Conservation (phyloP, 2,329 filamentous ascomycete genomes). For the Aulographum hederae region DNA sequence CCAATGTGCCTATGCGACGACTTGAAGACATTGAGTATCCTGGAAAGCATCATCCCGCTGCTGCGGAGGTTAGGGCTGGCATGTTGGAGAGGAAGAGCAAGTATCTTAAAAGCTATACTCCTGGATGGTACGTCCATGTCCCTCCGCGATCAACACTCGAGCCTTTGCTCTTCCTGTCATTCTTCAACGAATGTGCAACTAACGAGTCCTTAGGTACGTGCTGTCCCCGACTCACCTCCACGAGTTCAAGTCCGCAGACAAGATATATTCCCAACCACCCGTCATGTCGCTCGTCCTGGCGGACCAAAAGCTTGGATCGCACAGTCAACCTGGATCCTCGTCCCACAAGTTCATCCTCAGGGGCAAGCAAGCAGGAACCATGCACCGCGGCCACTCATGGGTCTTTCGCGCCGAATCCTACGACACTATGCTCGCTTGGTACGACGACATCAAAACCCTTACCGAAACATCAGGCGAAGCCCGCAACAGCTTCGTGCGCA, state of each 20-base stretch:
- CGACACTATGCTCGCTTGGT: conserved; percentile 96
- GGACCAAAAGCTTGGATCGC: conserved; percentile 88
- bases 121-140: conserved; percentile 57
- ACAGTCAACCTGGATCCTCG: conserved; percentile 62
- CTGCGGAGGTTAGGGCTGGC: conserved; percentile 70
- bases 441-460: conserved; percentile 75
- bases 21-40: conserved; percentile 78
- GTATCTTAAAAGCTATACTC: conserved; percentile 92
- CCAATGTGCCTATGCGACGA: conserved; percentile 57
- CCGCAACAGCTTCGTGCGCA: conserved; percentile 69
- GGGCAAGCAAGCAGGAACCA: conserved; percentile 76
- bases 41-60: conserved; percentile 70
- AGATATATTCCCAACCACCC: conserved; percentile 60
- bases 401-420: conserved; percentile 51
- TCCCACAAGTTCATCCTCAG: conserved; percentile 98
- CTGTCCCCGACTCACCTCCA: conserved; percentile 91
- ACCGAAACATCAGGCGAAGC: conserved; percentile 82
- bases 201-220: conserved; percentile 50
- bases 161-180: no score
- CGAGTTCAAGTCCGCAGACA: conserved; percentile 97
- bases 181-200: no score
- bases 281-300: conserved; percentile 92
- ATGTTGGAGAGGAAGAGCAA: conserved; percentile 96
- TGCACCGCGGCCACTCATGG: conserved; percentile 66
- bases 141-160: neutral